Evolutionary conservation across 768 basidiomycete genomes (phyloP).

Genomic region (Russula emetica): DNA sequence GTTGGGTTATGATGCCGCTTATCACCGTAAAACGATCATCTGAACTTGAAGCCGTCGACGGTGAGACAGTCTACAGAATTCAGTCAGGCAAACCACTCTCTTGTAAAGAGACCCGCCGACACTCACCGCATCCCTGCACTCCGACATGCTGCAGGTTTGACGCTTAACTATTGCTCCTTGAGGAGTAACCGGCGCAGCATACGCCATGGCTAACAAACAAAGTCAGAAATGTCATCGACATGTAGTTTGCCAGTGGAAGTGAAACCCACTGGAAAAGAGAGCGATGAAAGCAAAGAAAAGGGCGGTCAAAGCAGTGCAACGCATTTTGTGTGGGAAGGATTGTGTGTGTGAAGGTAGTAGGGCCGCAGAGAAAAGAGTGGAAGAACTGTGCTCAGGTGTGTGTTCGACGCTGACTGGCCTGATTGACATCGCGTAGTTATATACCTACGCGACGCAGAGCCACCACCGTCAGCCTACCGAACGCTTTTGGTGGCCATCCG

Average conservation of each 20-base stretch:
- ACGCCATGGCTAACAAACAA: not conserved
- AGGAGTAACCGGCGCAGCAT: not conserved
- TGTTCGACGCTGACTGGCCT: not conserved
- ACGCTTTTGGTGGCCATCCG: not conserved
- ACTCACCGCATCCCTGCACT: not conserved
- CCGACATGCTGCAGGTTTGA: not conserved
- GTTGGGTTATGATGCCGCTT: not conserved
- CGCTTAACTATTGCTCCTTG: not conserved
- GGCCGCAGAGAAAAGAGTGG: too few species aligned
- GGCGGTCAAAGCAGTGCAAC: not conserved
- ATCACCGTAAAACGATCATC: not conserved
- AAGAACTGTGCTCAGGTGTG: too few species aligned
- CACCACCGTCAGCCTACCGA: not conserved
- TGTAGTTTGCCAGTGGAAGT: not conserved
- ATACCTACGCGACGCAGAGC: not conserved
- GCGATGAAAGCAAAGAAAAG: not conserved
- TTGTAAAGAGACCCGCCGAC: not conserved
- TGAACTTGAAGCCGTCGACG: not conserved
- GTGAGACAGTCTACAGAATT: not conserved
- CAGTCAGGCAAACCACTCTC: not conserved
- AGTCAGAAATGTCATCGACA: not conserved
- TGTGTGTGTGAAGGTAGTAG: not conserved
- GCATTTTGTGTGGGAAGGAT: slow-evolving; percentile 4
- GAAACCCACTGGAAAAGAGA: not conserved
- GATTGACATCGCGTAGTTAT: not conserved